phyloP scores from a whole-genome alignment of 345 rosid species.

The Rhizophora mangle region DNA sequence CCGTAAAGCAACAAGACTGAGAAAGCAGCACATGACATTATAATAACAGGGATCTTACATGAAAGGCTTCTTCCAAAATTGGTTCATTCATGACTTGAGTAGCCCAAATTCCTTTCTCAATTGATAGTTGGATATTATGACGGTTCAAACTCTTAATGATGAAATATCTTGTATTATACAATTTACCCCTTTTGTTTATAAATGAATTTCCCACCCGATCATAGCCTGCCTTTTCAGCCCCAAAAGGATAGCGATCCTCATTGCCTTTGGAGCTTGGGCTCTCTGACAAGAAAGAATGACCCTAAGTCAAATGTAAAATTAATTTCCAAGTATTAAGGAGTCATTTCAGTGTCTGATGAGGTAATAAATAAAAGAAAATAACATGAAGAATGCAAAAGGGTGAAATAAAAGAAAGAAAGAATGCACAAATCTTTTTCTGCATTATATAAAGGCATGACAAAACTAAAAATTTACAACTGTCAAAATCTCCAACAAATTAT shows the following conservation, averaged over 20 bases:
- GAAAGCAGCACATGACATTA: conserved; percentile 18
- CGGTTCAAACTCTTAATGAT: conserved; percentile 92
- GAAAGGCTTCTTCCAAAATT: conserved; percentile 88
- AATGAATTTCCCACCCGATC: conserved; percentile 39
- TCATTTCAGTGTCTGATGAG: no score
- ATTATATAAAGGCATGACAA: no score
- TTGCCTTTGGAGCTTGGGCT: conserved; percentile 59
- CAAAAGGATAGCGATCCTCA: conserved; percentile 44
- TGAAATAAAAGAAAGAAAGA: no score
- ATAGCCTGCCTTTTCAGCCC: conserved; percentile 38
- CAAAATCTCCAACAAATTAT: no score
- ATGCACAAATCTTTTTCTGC: no score
- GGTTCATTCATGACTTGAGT: conserved; percentile 99
- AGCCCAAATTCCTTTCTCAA: conserved; percentile 91
- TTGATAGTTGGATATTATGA: conserved; percentile 69
- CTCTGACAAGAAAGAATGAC: conserved; percentile 45
- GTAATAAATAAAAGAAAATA: no score
- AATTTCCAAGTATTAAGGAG: not conserved
- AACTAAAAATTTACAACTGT: no score
- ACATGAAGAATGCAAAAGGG: no score
- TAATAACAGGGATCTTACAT: conserved; percentile 47
- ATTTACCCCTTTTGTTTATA: conserved; percentile 36
- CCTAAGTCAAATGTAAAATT: not conserved
- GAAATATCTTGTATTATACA: conserved; percentile 70
- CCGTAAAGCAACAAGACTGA: conserved; percentile 24